Evolutionary conservation across 164 flowering plant species (phyloP).

Genomic region (Chimonanthus salicifolius): DNA sequence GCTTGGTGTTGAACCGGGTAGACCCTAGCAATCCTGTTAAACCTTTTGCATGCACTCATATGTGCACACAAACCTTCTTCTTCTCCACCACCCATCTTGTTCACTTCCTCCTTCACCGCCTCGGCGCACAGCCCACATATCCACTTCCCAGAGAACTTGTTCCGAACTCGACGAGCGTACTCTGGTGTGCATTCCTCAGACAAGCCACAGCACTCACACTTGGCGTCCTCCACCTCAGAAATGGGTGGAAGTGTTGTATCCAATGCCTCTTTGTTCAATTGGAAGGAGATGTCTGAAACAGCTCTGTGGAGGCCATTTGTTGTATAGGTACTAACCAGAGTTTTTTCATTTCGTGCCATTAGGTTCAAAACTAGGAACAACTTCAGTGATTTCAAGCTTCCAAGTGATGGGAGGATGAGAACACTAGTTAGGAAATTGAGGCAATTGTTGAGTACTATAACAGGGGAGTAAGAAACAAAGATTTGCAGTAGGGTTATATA

Average conservation of each 20-base stretch:
- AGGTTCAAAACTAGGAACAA: not conserved
- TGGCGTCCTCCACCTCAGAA: constrained; percentile 60
- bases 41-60: constrained; percentile 54
- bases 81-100: constrained; percentile 51
- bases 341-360: constrained; percentile 73
- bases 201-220: constrained; percentile 86
- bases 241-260: constrained; percentile 44
- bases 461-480: not conserved
- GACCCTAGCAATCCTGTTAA: constrained; percentile 54
- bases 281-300: constrained; percentile 55
- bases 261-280: constrained; percentile 40
- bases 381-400: not conserved
- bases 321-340: constrained; percentile 27
- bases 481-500: not conserved
- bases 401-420: not conserved
- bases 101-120: constrained; percentile 67
- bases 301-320: constrained; percentile 53
- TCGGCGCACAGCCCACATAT: constrained; percentile 71
- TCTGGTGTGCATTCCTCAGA: constrained; percentile 69
- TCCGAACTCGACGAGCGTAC: constrained; percentile 46
- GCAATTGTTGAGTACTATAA: not conserved
- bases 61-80: constrained; percentile 67
- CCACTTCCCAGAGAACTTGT: constrained; percentile 48
- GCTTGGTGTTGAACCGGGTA: constrained; percentile 65
- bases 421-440: not conserved